Evolutionary conservation across 2,329 filamentous ascomycete species (phyloP), one percentile per base, ranked within the genome.

Genomic region (Clathrospora elynae): DNA sequence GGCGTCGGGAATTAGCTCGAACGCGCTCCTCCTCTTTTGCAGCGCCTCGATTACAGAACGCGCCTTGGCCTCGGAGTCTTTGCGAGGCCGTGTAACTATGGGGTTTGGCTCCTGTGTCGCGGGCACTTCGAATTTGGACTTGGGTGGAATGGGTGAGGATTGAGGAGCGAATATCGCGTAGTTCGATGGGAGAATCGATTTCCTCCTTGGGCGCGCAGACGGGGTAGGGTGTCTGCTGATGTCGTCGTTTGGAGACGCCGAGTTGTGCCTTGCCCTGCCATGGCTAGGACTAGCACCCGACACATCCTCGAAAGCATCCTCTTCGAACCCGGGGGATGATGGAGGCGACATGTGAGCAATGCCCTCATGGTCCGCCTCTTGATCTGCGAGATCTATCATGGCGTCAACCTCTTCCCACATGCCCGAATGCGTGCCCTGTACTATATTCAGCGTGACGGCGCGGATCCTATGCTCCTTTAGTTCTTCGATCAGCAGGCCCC

Each of bases 351-450:
- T 70, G 25, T 76, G 75, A 22, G 76, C 75, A 14, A 74, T 72
- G 13, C 77, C 72, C 45, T 83, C 79, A 17, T 84, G 80, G 38
- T 84, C 80, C 32, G 81, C 80, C 55, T 85, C 81, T 51, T 85
- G 76, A 31, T 84, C 84, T 31, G 88, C 89, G n/a, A 95, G 74
- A 22, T 88, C 86, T 63, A 95, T 93, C 71, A 95, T 91, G 10
- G 87, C 88, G 66, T 93, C 87, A 1, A 90, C 88, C 65, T 93
- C 88, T 57, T 84, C 82, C 87, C 88, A 95, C 32, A 88, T 75
- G 9, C 74, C 73, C 9, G 78, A 76, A 14, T 83, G 78, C 5
- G 78, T 64, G 5, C 86, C 86, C 46, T 79, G 72, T 11, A 82
- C 69, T 61, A 92, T 79, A 26, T 83, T 78, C 62, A 90, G 79